Base-by-base conservation (phyloP, 208 protist species). In the Acanthamoeba lenticulata region DNA sequence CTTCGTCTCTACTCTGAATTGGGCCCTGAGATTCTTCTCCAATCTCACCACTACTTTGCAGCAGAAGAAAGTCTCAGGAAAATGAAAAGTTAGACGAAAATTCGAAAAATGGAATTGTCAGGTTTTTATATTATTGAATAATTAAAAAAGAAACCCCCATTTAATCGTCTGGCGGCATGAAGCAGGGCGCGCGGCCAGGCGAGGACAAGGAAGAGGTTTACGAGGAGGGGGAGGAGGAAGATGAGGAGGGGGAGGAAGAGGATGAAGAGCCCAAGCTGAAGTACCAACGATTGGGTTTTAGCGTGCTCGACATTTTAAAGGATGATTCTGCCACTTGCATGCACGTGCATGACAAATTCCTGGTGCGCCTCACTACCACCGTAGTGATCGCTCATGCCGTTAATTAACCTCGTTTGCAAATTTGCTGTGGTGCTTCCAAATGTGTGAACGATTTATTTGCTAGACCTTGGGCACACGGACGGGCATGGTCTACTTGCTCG, bases 401-500 rank as follows among this genome's bases (percentile, higher is more conserved):
- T n/a, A n/a, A n/a, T n/a, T n/a, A n/a, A n/a, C n/a, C n/a, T n/a
- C n/a, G n/a, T n/a, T n/a, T n/a, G n/a, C n/a, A n/a, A n/a, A n/a
- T n/a, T n/a, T n/a, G n/a, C n/a, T n/a, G n/a, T n/a, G n/a, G n/a
- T n/a, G n/a, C n/a, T n/a, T 72, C 45, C 45, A 15, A 52, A 17
- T 15, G 45, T 52, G 5, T 52, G 45, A 17, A 52, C 45, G 45
- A 15, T 52, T 52, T 62, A 6, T n/a, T n/a, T 62, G 19, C 19
- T 29, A 97, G 34, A 95, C 92, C 17, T 62, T 98, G n/a, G 97
- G 97, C 27, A 98, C 97, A 19, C 94, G 96, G 38, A 85, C 88
- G 32, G 97, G 97, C 24, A 83, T 83, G n/a, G 85, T 98, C 15
- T 95, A 96, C 19, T 40, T 98, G 42, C 89, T 98, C n/a, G 97